phyloP scores from a whole-genome alignment of 2,329 filamentous ascomycete species.

The Colletotrichum cordylinicola region DNA sequence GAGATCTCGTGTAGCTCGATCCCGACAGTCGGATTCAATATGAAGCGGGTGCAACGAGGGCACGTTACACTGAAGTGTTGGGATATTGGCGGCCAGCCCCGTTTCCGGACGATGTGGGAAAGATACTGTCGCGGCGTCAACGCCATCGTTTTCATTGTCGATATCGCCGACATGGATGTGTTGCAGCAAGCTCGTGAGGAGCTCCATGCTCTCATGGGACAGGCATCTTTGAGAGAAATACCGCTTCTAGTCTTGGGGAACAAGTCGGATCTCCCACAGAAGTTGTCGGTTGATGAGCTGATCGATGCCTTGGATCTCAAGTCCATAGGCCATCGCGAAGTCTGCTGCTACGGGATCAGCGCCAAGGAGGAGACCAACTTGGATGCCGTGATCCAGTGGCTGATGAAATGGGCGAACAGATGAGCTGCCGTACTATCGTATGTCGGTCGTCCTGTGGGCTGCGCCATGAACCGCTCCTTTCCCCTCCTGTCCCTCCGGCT shows the following conservation, averaged over 20 bases:
- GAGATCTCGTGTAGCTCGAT: conserved; percentile 75
- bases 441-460: background rate
- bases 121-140: conserved; percentile 97
- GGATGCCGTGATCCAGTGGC: conserved; percentile 94
- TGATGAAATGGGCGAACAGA: conserved; percentile 87
- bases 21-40: conserved; percentile 98
- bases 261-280: conserved; percentile 93
- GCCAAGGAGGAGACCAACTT: conserved; percentile 99
- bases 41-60: conserved; percentile 96
- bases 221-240: conserved; percentile 85
- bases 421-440: conserved; percentile 43
- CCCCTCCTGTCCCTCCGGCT: background rate
- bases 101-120: conserved; percentile 99
- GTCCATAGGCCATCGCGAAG: conserved; percentile 87
- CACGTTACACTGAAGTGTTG: conserved; percentile 99
- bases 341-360: conserved; percentile 98
- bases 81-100: conserved; percentile 96
- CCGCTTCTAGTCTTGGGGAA: conserved; percentile 94
- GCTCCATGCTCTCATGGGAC: conserved; percentile 86
- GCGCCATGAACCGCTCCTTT: background rate
- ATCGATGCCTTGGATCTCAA: conserved; percentile 93
- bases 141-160: conserved; percentile 98
- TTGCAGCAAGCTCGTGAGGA: conserved; percentile 90
- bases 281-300: conserved; percentile 90
- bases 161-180: conserved; percentile 85